A percentile compares a stretch with the other conserved stretches of the same genome.
Conservation (phyloP, 1,139 yeast species). For the Meyerozyma guilliermondii region DNA sequence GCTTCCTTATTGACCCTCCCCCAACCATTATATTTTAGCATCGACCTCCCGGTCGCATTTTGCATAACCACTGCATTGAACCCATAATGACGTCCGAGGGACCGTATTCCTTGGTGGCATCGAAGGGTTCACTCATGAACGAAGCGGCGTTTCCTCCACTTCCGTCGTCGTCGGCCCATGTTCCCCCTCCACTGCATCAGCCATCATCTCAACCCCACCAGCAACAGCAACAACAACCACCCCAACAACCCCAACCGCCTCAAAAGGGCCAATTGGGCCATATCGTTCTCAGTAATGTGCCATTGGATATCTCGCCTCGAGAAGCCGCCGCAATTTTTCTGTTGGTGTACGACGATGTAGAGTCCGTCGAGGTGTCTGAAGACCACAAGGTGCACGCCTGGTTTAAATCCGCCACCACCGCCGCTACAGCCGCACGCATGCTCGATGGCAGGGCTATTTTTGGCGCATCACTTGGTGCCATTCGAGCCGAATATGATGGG, state of each 20-base stretch:
- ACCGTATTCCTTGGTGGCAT: neutral
- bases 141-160: constrained; percentile 1
- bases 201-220: neutral
- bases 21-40: neutral
- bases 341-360: constrained; percentile 67
- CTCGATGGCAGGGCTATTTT: constrained; percentile 63
- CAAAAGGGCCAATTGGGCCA: neutral
- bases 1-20: neutral
- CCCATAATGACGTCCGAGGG: constrained; percentile 1
- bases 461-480: constrained; percentile 53
- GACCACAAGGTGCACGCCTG: constrained; percentile 49
- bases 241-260: neutral
- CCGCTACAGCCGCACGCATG: constrained; percentile 64
- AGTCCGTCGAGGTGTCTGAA: constrained; percentile 52
- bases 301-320: constrained; percentile 66
- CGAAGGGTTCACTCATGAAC: constrained; percentile 1
- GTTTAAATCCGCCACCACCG: constrained; percentile 60
- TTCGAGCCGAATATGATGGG: constrained; percentile 49
- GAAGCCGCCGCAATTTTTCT: constrained; percentile 79
- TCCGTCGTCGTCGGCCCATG: neutral
- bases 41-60: neutral
- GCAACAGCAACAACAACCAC: neutral
- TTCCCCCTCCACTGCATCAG: no score
- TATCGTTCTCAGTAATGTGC: constrained; percentile 40
- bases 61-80: neutral